phyloP scores from a whole-genome alignment of 192 early-diverging fungal genomes.

The Rhizophagus sp. region DNA sequence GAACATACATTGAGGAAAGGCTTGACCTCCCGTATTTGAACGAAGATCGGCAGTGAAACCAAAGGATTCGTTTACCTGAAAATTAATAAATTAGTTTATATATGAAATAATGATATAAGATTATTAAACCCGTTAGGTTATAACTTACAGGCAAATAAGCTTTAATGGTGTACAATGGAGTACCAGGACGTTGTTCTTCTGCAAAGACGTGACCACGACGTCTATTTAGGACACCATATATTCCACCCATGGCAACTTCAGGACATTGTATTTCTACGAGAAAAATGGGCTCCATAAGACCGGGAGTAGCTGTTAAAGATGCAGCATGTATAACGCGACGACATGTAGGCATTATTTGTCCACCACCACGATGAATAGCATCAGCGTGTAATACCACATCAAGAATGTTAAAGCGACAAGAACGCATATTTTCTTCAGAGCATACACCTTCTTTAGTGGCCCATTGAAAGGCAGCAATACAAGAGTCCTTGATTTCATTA shows the following conservation, averaged over 20 bases:
- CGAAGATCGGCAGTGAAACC: conserved; percentile 95
- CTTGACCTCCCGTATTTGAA: conserved; percentile 93
- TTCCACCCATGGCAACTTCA: conserved; percentile 90
- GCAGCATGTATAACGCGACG: conserved; percentile 93
- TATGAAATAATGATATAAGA: not conserved
- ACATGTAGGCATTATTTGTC: conserved; percentile 93
- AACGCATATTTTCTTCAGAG: conserved; percentile 94
- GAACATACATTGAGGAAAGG: conserved; percentile 96
- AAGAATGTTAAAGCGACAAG: conserved; percentile 94
- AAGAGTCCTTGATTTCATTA: conserved; percentile 98
- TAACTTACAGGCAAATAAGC: conserved; percentile 83
- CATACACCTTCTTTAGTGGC: conserved; percentile 86
- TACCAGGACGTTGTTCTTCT: conserved; percentile 87
- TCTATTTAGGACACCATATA: conserved; percentile 94
- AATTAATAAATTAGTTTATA: not conserved
- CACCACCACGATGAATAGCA: conserved; percentile 98
- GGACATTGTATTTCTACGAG: conserved; percentile 95
- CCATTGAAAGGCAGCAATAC: conserved; percentile 91
- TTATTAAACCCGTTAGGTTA: not conserved
- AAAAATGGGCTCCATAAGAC: conserved; percentile 95
- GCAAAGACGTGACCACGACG: conserved; percentile 92
- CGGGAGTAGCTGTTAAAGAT: conserved; percentile 77
- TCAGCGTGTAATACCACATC: conserved; percentile 96
- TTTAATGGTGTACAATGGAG: conserved; percentile 90
- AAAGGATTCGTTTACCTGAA: conserved; percentile 82